Evolutionary conservation across 129 eudicot species (phyloP).

Genomic region (Oenanthe sinensis): DNA sequence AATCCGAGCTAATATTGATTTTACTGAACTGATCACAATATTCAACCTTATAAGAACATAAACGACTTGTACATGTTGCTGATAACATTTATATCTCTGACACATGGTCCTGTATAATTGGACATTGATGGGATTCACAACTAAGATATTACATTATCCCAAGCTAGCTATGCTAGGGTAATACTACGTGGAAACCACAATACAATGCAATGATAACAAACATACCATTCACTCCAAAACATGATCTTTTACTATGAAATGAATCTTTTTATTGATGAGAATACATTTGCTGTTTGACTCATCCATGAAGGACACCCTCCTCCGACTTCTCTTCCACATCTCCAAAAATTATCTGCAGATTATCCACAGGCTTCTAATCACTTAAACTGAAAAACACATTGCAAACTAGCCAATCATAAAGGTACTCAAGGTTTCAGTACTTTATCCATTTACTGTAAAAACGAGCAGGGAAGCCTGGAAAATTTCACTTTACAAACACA

Average conservation of each 20-base stretch:
- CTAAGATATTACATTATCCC: neutral
- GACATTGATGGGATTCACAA: no score
- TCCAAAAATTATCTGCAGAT: conserved; percentile 57
- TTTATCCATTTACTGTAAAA: no score
- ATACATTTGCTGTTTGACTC: conserved; percentile 60
- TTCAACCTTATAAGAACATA: neutral
- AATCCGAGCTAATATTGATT: no score
- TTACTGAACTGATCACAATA: no score
- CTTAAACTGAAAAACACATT: conserved; percentile 50
- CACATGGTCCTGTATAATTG: no score
- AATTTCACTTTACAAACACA: no score
- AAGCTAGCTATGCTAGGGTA: neutral
- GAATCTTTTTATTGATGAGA: conserved; percentile 62
- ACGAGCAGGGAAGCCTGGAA: no score
- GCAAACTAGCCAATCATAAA: neutral
- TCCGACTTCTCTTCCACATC: conserved; percentile 48
- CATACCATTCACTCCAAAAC: neutral
- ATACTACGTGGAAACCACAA: no score
- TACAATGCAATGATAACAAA: neutral
- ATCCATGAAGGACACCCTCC: conserved; percentile 49
- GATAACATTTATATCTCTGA: neutral
- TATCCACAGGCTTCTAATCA: conserved; percentile 74
- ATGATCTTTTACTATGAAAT: conserved; percentile 38
- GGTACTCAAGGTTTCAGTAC: no score
- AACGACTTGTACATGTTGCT: neutral